A percentile compares a stretch with the other conserved stretches of the same genome.
Evolutionary conservation across 805 yeast species (phyloP).

Genomic region (Pichia deserticola): DNA sequence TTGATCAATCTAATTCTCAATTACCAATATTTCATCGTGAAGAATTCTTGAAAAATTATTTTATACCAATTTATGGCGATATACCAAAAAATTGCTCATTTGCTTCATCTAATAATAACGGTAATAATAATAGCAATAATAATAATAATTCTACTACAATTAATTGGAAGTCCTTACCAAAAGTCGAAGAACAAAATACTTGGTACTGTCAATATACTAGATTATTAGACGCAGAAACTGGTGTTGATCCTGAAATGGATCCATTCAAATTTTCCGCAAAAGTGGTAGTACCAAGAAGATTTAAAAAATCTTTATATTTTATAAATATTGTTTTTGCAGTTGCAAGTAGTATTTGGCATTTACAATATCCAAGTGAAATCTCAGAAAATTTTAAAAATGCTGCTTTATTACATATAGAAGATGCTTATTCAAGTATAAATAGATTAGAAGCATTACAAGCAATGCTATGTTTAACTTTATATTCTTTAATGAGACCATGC

Average conservation of each 20-base stretch:
- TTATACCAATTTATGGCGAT: slow-evolving; percentile 74
- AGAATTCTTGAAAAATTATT: slow-evolving; percentile 55
- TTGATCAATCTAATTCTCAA: slow-evolving; percentile 77
- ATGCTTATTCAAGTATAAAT: slow-evolving; percentile 50
- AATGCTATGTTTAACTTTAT: slow-evolving; percentile 56
- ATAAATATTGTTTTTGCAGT: slow-evolving; percentile 74
- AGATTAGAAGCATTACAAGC: slow-evolving; percentile 70
- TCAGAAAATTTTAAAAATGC: slow-evolving; percentile 66
- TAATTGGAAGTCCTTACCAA: slow-evolving; percentile 26
- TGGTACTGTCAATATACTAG: slow-evolving; percentile 41
- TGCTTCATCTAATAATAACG: slow-evolving; percentile 46
- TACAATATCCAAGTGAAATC: slow-evolving; percentile 55
- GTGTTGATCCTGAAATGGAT: slow-evolving; percentile 20
- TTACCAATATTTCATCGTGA: slow-evolving; percentile 81
- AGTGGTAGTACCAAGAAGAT: slow-evolving; percentile 39
- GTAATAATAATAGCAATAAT: no score
- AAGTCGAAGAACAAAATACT: slow-evolving; percentile 30
- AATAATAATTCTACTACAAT: slow-evolving; percentile 16
- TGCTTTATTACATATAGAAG: slow-evolving; percentile 52
- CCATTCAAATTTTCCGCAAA: slow-evolving; percentile 29
- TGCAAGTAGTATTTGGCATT: slow-evolving; percentile 65
- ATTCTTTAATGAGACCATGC: slow-evolving; percentile 82
- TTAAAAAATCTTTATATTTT: slow-evolving; percentile 55
- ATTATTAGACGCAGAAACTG: slow-evolving; percentile 24
- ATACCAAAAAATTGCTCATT: slow-evolving; percentile 46